These are phyloP conservation scores for Sophora flavescens DNA, from an alignment of 306 rosid species.

Conservation along the genomic window DNA sequence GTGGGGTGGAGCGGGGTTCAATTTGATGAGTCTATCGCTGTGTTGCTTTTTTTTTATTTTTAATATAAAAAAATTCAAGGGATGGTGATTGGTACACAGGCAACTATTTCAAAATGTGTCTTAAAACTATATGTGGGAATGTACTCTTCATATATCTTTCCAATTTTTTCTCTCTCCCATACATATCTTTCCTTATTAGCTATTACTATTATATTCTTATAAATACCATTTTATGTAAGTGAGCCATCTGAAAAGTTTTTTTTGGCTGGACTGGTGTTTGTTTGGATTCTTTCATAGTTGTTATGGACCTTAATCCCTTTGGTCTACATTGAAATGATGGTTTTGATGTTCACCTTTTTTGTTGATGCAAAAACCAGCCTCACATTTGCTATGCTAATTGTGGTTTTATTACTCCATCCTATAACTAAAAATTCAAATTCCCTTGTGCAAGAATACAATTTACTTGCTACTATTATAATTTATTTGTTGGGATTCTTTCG, in stretches of 20 bases:
- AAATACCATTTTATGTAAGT: background rate
- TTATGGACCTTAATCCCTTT: conserved; percentile 30
- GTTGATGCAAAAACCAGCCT: conserved; percentile 18
- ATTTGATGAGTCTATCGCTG: background rate
- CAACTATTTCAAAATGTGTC: background rate
- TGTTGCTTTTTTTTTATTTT: conserved; percentile 8
- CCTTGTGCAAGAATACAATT: background rate
- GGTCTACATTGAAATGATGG: conserved; percentile 1
- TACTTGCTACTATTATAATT: conserved; percentile 29
- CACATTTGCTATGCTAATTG: conserved; percentile 28
- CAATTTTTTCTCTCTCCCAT: background rate
- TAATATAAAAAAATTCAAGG: conserved; percentile 18
- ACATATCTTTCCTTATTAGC: background rate
- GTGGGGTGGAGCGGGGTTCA: background rate
- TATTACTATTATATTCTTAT: conserved; percentile 8
- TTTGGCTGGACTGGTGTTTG: conserved; percentile 16
- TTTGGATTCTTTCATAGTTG: conserved; percentile 33
- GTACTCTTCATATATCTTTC: background rate
- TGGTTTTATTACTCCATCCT: conserved; percentile 24
- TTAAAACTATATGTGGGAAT: conserved; percentile 11
- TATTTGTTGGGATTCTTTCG: conserved; percentile 23
- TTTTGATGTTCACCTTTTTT: background rate
- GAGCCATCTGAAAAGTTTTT: conserved; percentile 1
- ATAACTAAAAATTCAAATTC: background rate
- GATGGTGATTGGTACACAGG: conserved; percentile 14